A percentile compares a stretch with the other conserved stretches of the same genome.
phyloP scores from a whole-genome alignment of 495 filamentous ascomycete species.

The Cudoniella acicularis region DNA sequence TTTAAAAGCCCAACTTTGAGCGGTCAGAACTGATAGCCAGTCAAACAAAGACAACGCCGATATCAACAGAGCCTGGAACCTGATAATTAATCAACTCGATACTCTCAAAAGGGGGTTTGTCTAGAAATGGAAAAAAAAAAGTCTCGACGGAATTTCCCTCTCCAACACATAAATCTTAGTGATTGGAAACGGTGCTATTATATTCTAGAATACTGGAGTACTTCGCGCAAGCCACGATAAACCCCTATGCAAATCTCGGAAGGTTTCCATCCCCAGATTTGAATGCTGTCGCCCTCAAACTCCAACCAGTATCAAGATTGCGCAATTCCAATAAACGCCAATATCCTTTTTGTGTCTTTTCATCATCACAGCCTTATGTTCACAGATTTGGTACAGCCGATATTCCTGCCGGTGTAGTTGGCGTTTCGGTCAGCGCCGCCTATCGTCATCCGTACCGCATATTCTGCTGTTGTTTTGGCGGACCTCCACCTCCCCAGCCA shows the following conservation, averaged over 20 bases:
- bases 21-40: neutral
- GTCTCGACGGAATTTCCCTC: neutral
- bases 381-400: no score
- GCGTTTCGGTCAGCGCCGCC: no score
- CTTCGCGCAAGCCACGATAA: neutral
- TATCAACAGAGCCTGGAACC: neutral
- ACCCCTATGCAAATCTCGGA: neutral
- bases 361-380: no score
- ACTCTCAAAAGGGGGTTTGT: no score
- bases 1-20: neutral
- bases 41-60: neutral
- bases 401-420: no score
- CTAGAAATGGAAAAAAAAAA: neutral
- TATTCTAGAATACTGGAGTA: neutral
- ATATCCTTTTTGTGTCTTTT: neutral
- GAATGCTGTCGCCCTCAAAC: neutral
- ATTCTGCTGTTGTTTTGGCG: slow-evolving; percentile 19
- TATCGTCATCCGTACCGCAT: slow-evolving; percentile 28
- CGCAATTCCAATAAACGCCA: neutral
- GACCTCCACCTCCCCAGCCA: slow-evolving; percentile 20
- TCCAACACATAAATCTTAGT: neutral
- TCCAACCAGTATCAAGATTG: neutral
- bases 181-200: neutral
- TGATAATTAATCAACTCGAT: neutral
- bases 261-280: neutral